These are phyloP conservation scores for Phaffomyces antillensis DNA, from an alignment of 805 yeast species.

Conservation along the genomic window DNA sequence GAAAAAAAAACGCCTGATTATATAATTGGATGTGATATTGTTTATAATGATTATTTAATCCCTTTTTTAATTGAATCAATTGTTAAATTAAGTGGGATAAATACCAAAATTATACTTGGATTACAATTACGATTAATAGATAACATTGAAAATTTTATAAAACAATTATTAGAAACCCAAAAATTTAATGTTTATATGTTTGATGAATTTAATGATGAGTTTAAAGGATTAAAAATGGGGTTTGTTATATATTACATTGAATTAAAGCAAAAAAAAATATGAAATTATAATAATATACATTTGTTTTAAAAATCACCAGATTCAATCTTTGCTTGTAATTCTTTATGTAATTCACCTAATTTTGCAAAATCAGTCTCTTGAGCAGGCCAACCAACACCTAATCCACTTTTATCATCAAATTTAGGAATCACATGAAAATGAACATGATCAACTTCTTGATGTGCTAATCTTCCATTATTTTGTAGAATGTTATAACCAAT, in stretches of 20 bases:
- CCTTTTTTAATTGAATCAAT: conserved; percentile 41
- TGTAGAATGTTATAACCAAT: conserved; percentile 83
- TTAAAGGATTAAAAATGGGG: conserved; percentile 28
- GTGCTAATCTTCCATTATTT: conserved; percentile 93
- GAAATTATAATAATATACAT: too few relatives aligned
- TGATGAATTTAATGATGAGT: conserved; percentile 23
- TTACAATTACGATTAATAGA: conserved; percentile 50
- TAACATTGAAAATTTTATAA: conserved; percentile 41
- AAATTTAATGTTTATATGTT: conserved; percentile 29
- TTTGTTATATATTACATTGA: conserved; percentile 37
- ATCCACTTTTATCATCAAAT: conserved; percentile 62
- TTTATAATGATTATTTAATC: conserved; percentile 55
- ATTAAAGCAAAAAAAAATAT: not conserved
- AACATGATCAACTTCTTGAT: conserved; percentile 92
- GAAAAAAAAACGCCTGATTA: conserved; percentile 30
- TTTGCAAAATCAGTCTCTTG: conserved; percentile 68
- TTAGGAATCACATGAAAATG: conserved; percentile 97
- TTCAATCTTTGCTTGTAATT: conserved; percentile 41
- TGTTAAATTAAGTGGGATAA: conserved; percentile 25
- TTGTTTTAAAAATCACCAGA: conserved; percentile 6
- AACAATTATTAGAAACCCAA: conserved; percentile 22
- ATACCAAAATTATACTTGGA: conserved; percentile 35
- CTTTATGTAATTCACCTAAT: conserved; percentile 59
- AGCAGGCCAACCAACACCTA: conserved; percentile 94
- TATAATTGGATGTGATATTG: conserved; percentile 57